Conservation (phyloP, 345 rosid species). For the Salix arbutifolia region DNA sequence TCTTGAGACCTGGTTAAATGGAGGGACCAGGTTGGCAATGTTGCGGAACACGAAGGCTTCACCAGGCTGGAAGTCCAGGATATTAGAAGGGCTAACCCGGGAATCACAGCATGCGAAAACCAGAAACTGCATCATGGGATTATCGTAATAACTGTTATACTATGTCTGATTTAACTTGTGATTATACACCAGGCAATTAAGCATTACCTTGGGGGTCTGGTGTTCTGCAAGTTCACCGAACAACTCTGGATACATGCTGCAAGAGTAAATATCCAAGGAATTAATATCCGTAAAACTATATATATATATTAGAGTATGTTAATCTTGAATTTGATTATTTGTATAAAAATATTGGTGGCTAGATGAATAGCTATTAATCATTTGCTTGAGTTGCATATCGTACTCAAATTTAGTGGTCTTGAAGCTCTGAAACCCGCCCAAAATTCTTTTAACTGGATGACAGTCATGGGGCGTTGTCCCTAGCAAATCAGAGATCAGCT, state of each 20-base stretch:
- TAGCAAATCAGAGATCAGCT: background rate
- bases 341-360: background rate
- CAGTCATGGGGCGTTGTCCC: background rate
- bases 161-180: background rate
- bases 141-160: background rate
- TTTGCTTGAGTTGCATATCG: background rate
- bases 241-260: background rate
- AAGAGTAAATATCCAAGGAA: background rate
- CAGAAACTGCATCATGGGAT: constrained; percentile 6
- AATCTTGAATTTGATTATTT: background rate
- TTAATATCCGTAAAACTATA: background rate
- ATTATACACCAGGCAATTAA: background rate
- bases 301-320: no score
- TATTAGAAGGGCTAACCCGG: constrained; percentile 48
- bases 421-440: constrained; percentile 15
- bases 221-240: background rate
- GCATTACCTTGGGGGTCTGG: constrained; percentile 22
- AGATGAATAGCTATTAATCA: background rate
- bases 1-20: constrained; percentile 39
- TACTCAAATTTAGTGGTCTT: constrained; percentile 17
- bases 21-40: constrained; percentile 51
- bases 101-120: constrained; percentile 51
- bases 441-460: constrained; percentile 10
- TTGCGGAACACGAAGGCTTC: constrained; percentile 51
- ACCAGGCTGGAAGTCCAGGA: constrained; percentile 48